These are phyloP conservation scores for Tetrapyrgos nigripes DNA, from an alignment of 1,284 basidiomycete species.

Conservation along the genomic window DNA sequence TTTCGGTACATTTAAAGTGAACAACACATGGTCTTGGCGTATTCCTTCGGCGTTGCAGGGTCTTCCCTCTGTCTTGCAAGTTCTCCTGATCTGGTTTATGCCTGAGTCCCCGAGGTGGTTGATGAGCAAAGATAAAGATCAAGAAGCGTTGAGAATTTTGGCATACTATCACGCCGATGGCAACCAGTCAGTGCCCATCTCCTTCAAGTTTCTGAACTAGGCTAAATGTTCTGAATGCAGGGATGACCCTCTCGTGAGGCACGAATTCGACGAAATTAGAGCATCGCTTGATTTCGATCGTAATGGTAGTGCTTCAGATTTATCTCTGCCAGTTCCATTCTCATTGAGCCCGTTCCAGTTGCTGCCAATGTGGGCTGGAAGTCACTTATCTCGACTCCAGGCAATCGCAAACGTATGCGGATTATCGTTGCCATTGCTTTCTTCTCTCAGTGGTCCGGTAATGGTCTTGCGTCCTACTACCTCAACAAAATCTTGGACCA, in stretches of 20 bases:
- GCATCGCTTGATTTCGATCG: slow-evolving; percentile 72
- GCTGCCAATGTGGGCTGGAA: slow-evolving; percentile 67
- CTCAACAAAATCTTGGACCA: slow-evolving; percentile 72
- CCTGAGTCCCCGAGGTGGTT: slow-evolving; percentile 80
- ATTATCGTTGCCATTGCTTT: slow-evolving; percentile 75
- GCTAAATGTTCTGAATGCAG: slow-evolving; percentile 30
- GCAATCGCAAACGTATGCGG: slow-evolving; percentile 71
- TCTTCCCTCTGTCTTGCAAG: slow-evolving; percentile 66
- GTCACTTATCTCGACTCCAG: slow-evolving; percentile 60
- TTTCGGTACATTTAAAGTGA: slow-evolving; percentile 74
- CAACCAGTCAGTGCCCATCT: slow-evolving; percentile 45
- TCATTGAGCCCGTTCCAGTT: slow-evolving; percentile 29
- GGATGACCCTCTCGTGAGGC: slow-evolving; percentile 71
- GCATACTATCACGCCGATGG: slow-evolving; percentile 81
- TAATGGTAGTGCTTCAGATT: slow-evolving; percentile 31
- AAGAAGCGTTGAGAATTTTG: slow-evolving; percentile 63
- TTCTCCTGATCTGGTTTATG: slow-evolving; percentile 62
- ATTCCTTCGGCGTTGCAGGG: slow-evolving; percentile 74
- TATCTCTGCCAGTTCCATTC: neutral
- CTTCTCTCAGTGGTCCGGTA: slow-evolving; percentile 81
- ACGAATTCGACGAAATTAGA: slow-evolving; percentile 81
- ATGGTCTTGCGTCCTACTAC: slow-evolving; percentile 81
- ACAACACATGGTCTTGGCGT: slow-evolving; percentile 76
- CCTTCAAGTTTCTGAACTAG: neutral
- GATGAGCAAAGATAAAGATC: slow-evolving; percentile 67